Base-by-base conservation (phyloP, 345 rosid genomes). In the Pugionium cornutum region DNA sequence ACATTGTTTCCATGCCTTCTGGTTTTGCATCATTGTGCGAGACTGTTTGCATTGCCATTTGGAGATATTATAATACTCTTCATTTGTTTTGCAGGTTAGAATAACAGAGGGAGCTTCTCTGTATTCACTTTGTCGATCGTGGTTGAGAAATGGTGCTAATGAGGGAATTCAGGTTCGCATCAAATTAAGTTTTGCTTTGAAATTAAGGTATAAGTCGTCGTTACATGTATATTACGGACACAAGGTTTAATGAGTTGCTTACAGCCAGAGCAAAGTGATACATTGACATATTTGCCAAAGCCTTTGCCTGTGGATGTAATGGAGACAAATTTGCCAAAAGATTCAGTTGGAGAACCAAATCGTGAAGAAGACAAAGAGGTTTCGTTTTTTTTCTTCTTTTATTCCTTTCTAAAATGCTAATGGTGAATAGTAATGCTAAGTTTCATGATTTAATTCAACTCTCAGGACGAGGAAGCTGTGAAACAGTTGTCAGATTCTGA, bases 101-200 rank as follows among this genome's bases (percentile, higher is more conserved):
- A 76, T 86, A 67, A 65, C 89, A 2, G 90, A 80, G n/a, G 92
- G 84, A 49, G 83, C 86, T 73, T 83, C 99, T 67, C 77, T 94
- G 45, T 94, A 90, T 68, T 76, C 84, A 26, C 87, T 94, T 61
- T 91, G 97, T 64, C 82, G 97, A 35, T 90, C 96, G 54, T 94
- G 99, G 99, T 68, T 94, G 80, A 85, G 85, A 81, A 90, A 88
- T 75, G 96, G 97, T 64, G 79, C 70, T 67, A 81, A 80, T 34
- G 92, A 94, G 62, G 87, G 86, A 73, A 62, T 42, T 62, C 87
- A 86, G 96, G 97, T 92, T 71, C 31, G 75, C 46, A 11, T 45
- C 53, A 43, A 40, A 10, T 4, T 37, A 34, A 44, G 25, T 43
- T 51, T 57, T n/a, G 50, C 55, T 48, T 48, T 58, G 3, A 4